Base-by-base conservation (phyloP, 192 early-diverging fungal species). In the Umbelopsis ramanniana region DNA sequence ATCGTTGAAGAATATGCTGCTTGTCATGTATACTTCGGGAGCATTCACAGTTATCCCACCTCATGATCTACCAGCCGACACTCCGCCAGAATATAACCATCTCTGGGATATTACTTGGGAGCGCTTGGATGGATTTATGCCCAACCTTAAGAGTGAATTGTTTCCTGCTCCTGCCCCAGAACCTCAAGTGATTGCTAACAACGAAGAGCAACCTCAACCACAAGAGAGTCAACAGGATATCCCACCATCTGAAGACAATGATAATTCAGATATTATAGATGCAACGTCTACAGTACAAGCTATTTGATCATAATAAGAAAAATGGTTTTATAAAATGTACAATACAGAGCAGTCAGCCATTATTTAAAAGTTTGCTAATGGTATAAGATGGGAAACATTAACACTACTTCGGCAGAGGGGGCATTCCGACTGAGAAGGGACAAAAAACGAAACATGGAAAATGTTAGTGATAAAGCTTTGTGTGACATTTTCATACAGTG, bases 371-470 rank as follows among this genome's bases (percentile, higher is more conserved):
- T 95, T 94, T 75, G 89, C 87, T 38, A 96, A 83, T 5, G 92
- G 87, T 66, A 94, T 76, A 35, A 96, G 83, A 33, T 92, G 90
- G 29, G 91, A 89, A n/a, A 87, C 67, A 53, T 86, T 85, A 5
- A 94, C 81, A 9, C 86, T 78, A 74, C 96, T 96, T 37, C 97
- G 89, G 57, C 97, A 98, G 2, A 98, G 81, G 33, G 97, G 96
- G 66, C 97, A 98, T 77, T 98, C 97, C 4, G 92, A 82, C 86
- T 94, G 76, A 12, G 52, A 46, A 74, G 52, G 38, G 3, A 40
- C 38, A 40, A 8, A 40, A 48, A n/a, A n/a, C 29, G 3, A 29
- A 29, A 29, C 29, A 29, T n/a, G 54, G 60, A 72, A 4, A 37
- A 37, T 68, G 19, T 46, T 68, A 69, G 67, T 70, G 48, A 76